Conservation (phyloP, 495 filamentous ascomycete genomes). For the Aspergillus sparsus region DNA sequence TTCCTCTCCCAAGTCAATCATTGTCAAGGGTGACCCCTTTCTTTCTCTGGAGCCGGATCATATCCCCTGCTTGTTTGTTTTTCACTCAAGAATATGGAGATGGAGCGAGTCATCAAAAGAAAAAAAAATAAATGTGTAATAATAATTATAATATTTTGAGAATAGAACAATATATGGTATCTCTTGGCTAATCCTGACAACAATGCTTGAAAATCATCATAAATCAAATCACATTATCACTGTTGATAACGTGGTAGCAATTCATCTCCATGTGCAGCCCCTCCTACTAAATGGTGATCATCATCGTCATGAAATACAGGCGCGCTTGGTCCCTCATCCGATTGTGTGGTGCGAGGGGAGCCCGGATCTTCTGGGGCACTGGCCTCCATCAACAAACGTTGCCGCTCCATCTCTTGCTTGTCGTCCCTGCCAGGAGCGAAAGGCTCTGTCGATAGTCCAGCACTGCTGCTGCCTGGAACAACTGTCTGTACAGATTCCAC, state of each 20-base stretch:
- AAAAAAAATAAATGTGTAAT: slow-evolving; percentile 12
- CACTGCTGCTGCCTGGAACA: slow-evolving; percentile 26
- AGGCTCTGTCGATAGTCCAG: slow-evolving; percentile 16
- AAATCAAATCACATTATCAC: slow-evolving; percentile 24
- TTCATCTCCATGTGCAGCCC: slow-evolving; percentile 46
- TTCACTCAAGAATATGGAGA: background rate
- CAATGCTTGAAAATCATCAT: slow-evolving; percentile 24
- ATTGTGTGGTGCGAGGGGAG: slow-evolving; percentile 51
- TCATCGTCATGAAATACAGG: slow-evolving; percentile 67
- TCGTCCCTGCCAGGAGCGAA: slow-evolving; percentile 56
- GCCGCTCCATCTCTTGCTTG: slow-evolving; percentile 82
- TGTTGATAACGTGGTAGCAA: slow-evolving; percentile 51
- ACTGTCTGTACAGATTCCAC: slow-evolving; percentile 46
- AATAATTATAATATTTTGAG: slow-evolving; percentile 7
- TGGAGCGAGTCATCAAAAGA: background rate
- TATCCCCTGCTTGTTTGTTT: too few species aligned
- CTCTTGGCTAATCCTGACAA: slow-evolving; percentile 26
- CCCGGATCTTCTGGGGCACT: slow-evolving; percentile 59
- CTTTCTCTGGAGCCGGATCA: too few species aligned
- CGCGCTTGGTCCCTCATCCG: slow-evolving; percentile 56
- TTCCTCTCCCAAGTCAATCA: too few species aligned
- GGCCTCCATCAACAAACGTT: slow-evolving; percentile 67
- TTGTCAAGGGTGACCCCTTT: too few species aligned
- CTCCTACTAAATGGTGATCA: slow-evolving; percentile 49
- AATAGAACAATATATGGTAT: slow-evolving; percentile 28